These are phyloP conservation scores for Lumnitzera racemosa DNA, from an alignment of 345 rosid species.

Conservation along the genomic window DNA sequence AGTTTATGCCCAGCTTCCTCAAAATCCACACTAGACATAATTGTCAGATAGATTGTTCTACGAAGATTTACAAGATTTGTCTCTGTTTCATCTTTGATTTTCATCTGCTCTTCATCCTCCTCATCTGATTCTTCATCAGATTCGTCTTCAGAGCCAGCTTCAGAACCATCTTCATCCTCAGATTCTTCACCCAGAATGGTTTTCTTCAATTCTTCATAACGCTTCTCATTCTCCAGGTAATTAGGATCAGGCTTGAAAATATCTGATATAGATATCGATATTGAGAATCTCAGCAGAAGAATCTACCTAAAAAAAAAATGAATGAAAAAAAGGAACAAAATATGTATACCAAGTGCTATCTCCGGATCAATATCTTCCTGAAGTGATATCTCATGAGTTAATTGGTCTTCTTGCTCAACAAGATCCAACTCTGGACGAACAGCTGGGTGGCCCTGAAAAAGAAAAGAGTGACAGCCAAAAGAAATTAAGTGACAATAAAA, in stretches of 20 bases:
- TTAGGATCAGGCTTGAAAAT: constrained; percentile 57
- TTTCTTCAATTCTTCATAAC: constrained; percentile 85
- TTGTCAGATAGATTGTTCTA: constrained; percentile 90
- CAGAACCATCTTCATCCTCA: constrained; percentile 77
- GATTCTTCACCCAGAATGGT: constrained; percentile 76
- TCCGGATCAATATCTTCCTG: constrained; percentile 61
- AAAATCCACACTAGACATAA: constrained; percentile 97
- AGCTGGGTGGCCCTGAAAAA: constrained; percentile 76
- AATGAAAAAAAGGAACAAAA: not conserved
- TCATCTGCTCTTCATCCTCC: constrained; percentile 69
- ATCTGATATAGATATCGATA: constrained; percentile 8
- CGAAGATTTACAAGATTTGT: constrained; percentile 93
- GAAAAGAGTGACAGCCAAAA: not conserved
- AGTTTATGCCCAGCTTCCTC: constrained; percentile 98
- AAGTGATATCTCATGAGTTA: constrained; percentile 85
- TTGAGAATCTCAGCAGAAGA: not conserved
- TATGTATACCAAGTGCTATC: constrained; percentile 52
- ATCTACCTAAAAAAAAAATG: not conserved
- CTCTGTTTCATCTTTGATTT: constrained; percentile 88
- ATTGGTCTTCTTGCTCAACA: constrained; percentile 77
- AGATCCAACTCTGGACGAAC: constrained; percentile 94
- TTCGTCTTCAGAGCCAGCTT: constrained; percentile 50
- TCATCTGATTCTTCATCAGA: constrained; percentile 53
- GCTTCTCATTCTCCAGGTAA: constrained; percentile 79
- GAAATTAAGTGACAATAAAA: too few species aligned